phyloP scores from a whole-genome alignment of 495 filamentous ascomycete genomes.

The Hypomontagnella monticulosa region DNA sequence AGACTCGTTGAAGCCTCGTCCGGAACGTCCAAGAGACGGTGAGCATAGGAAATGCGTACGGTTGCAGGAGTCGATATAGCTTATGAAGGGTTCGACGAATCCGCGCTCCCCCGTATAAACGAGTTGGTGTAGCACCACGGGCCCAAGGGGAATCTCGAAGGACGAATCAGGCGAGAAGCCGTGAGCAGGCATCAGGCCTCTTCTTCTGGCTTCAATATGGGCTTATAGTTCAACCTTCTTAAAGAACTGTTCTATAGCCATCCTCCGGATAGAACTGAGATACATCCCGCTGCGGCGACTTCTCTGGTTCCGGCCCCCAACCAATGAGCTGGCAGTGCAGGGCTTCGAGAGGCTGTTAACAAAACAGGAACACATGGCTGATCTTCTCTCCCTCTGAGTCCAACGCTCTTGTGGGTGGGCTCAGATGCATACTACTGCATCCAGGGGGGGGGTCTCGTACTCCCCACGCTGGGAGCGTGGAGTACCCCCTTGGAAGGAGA shows the following conservation, averaged over 20 bases:
- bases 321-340: conserved; percentile 43
- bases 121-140: conserved; percentile 17
- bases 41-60: conserved; percentile 17
- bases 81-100: conserved; percentile 24
- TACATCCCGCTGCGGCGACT: conserved; percentile 37
- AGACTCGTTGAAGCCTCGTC: conserved; percentile 33
- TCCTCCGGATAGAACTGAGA: conserved; percentile 38
- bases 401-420: conserved; percentile 24
- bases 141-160: conserved; percentile 2
- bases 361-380: conserved; percentile 42
- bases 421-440: conserved; percentile 37
- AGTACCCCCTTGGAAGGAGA: conserved; percentile 27
- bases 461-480: conserved; percentile 38
- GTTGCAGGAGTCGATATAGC: conserved; percentile 21
- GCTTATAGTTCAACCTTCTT: conserved; percentile 9
- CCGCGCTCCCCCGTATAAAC: conserved; percentile 20
- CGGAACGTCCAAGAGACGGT: conserved; percentile 31
- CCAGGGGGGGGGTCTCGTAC: conserved; percentile 21
- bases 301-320: conserved; percentile 40
- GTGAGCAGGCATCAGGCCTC: conserved; percentile 8
- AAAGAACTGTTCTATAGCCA: conserved; percentile 33
- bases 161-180: conserved; percentile 17
- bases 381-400: conserved; percentile 33
- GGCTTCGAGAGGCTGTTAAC: conserved; percentile 41
- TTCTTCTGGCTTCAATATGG: conserved; percentile 2